Base-by-base conservation (phyloP, 2,329 filamentous ascomycete species). In the Colletotrichum destructivum region DNA sequence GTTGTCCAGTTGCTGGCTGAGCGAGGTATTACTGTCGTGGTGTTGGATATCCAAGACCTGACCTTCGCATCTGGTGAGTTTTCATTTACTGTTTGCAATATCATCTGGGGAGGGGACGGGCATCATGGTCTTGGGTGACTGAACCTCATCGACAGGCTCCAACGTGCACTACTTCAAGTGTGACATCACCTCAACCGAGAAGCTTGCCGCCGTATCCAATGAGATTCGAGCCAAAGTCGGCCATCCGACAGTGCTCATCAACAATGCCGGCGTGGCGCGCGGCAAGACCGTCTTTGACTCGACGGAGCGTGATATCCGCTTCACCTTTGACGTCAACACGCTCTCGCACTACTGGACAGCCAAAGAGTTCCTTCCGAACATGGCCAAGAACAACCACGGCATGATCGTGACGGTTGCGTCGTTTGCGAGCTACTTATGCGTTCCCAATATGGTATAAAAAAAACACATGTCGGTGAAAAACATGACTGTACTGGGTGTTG, bases 391-490 rank as follows among this genome's bases (percentile, higher is more conserved):
- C 15, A 90, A 94, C 81, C 92, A 94, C 81, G 92, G 93, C 71
- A 93, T 93, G 86, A 80, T 94, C 51, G 91, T 94, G 26, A 94
- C 91, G 0, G 87, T 94, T 26, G 89, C 92, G 16, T 91, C 88
- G 2, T 84, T 89, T 60, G 91, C 92, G 0, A 87, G 88, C 15
- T 93, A 89, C 81, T 75, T 90, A 9, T 84, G 87, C 1, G 86
- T 89, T 0, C 89, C 92, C 3, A 87, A 87, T 75, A 88, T 93
- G 85, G 67, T 63, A 46, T 63, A 46, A 40, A 47, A 42, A 35
- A 8, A 8, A 9, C 21, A 11, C 16, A 15, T 4, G n/a, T 26
- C 4, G 5, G 18, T 18, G 2, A 31, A 2, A n/a, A 13, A 1
- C 35, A 16, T 4, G n/a, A 23, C 2, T 3, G 4, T 16, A 35